A percentile compares a stretch with the other conserved stretches of the same genome.
Evolutionary conservation across 441 rosid genomes (phyloP).

Genomic region (Omphalea diandra): DNA sequence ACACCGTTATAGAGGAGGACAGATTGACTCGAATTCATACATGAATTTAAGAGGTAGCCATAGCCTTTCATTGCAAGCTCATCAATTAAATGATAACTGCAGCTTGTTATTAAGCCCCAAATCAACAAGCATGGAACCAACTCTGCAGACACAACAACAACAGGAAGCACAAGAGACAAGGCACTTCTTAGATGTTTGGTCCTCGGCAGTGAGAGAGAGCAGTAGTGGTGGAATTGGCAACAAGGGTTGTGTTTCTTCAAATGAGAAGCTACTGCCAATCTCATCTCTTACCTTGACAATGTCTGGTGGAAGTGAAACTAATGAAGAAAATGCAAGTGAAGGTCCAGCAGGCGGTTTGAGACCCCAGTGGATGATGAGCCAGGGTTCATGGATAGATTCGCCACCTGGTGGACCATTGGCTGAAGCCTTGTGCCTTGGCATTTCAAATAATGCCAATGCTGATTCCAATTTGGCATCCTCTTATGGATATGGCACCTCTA

Average conservation of each 20-base stretch:
- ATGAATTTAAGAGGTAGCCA: slow-evolving; percentile 19
- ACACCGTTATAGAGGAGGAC: slow-evolving; percentile 14
- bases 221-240: slow-evolving; percentile 19
- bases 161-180: slow-evolving; percentile 57
- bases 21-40: slow-evolving; percentile 21
- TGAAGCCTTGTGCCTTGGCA: slow-evolving; percentile 73
- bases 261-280: slow-evolving; percentile 33
- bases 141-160: slow-evolving; percentile 30
- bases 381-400: slow-evolving; percentile 52
- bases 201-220: slow-evolving; percentile 29
- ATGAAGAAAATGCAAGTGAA: slow-evolving; percentile 33
- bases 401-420: slow-evolving; percentile 73
- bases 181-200: slow-evolving; percentile 60
- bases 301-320: slow-evolving; percentile 41
- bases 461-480: slow-evolving; percentile 24
- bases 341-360: slow-evolving; percentile 29
- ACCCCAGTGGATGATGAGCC: slow-evolving; percentile 42
- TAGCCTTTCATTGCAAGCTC: slow-evolving; percentile 27
- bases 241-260: slow-evolving; percentile 22
- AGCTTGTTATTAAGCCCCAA: slow-evolving; percentile 35
- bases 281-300: slow-evolving; percentile 64
- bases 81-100: slow-evolving; percentile 32
- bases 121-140: slow-evolving; percentile 36
- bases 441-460: slow-evolving; percentile 34
- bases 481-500: slow-evolving; percentile 4